Percentiles rank a stretch among this genome's conserved stretches.
phyloP scores from a whole-genome alignment of 2,329 filamentous ascomycete genomes.

The Pseudocercospora musae region DNA sequence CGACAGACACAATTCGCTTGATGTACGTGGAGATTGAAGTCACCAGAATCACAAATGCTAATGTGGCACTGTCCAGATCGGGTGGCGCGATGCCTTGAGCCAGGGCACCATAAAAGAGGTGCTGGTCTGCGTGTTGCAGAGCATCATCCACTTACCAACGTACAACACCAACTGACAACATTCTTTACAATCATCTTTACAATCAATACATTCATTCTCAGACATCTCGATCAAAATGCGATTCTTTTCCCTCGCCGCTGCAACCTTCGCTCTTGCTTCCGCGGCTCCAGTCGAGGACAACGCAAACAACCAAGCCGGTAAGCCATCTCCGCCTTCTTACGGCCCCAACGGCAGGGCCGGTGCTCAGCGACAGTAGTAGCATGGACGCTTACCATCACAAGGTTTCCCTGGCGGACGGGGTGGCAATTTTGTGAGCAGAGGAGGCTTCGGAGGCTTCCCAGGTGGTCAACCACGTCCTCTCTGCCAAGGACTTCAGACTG shows the following conservation, averaged over 20 bases:
- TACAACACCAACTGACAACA: too few relatives aligned
- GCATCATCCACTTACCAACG: too few relatives aligned
- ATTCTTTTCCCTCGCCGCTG: constrained; percentile 5
- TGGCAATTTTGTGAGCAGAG: not conserved
- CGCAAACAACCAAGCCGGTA: not conserved
- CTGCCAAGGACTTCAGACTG: constrained; percentile 4
- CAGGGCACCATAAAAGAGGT: not conserved
- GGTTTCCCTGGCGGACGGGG: not conserved
- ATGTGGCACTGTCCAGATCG: too few relatives aligned
- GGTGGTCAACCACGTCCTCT: not conserved
- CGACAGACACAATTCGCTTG: not conserved
- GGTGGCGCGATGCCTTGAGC: not conserved
- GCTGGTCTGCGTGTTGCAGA: too few relatives aligned
- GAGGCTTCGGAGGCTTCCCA: not conserved
- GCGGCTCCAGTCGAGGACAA: constrained; percentile 1
- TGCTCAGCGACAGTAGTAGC: not conserved
- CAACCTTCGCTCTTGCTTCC: constrained; percentile 6
- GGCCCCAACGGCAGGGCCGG: constrained; percentile 1
- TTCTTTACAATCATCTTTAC: too few relatives aligned
- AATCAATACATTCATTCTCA: not conserved
- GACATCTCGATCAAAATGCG: constrained; percentile 4
- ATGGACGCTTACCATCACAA: not conserved
- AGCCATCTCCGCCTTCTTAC: not conserved
- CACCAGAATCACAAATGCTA: not conserved
- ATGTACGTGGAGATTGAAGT: not conserved